These are phyloP conservation scores for Paecilomyces formosus DNA, from an alignment of 2,329 filamentous ascomycete genomes.

Conservation along the genomic window DNA sequence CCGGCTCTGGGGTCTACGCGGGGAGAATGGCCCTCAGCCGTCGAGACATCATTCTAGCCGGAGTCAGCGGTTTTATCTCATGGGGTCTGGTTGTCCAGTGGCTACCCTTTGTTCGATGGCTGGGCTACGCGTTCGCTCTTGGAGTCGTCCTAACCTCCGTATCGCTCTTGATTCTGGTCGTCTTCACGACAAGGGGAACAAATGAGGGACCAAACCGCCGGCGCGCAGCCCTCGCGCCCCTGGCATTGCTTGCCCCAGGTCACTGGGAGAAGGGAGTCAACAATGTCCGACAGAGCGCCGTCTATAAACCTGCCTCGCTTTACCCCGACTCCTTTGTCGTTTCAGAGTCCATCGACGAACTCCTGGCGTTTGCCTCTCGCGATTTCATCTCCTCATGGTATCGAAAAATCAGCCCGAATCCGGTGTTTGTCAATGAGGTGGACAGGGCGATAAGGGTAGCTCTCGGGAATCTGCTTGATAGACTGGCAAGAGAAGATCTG, in stretches of 20 bases:
- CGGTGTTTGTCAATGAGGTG: conserved; percentile 76
- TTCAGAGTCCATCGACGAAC: conserved; percentile 69
- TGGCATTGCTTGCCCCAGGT: conserved; percentile 54
- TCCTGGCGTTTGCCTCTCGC: conserved; percentile 68
- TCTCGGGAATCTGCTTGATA: conserved; percentile 62
- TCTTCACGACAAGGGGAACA: conserved; percentile 46
- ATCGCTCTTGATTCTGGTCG: conserved; percentile 51
- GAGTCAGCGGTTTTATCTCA: conserved; percentile 54
- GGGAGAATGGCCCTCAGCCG: conserved; percentile 41
- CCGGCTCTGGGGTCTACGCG: conserved; percentile 35
- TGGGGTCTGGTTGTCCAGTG: conserved; percentile 83
- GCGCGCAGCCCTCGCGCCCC: conserved; percentile 36
- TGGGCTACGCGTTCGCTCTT: conserved; percentile 72
- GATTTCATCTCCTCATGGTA: conserved; percentile 93
- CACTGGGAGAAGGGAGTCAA: conserved; percentile 66
- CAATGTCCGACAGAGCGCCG: conserved; percentile 56
- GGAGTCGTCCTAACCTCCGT: conserved; percentile 54
- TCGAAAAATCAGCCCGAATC: conserved; percentile 70
- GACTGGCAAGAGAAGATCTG: conserved; percentile 68
- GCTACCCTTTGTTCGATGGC: conserved; percentile 74
- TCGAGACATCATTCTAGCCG: conserved; percentile 36
- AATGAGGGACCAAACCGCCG: conserved; percentile 29
- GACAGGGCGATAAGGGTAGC: conserved; percentile 71
- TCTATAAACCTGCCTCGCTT: conserved; percentile 62
- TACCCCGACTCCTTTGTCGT: conserved; percentile 70